Conservation (phyloP, 768 basidiomycete genomes). For the Leucosporidium yakuticum region DNA sequence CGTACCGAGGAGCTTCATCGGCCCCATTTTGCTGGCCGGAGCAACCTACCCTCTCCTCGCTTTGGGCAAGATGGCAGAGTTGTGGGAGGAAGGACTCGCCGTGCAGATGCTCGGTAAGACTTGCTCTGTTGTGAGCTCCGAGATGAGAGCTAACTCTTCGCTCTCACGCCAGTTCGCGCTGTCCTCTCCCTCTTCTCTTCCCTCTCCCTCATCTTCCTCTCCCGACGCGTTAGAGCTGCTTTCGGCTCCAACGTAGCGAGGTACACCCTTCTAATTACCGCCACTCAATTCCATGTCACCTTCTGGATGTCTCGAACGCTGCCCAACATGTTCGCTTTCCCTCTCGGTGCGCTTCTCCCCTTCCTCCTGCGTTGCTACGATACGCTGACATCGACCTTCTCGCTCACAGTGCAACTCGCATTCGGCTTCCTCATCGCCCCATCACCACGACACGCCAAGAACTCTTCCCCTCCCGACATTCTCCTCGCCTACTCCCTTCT, state of each 20-base stretch:
- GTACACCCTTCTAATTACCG: constrained; percentile 63
- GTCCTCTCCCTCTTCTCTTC: constrained; percentile 64
- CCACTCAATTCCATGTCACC: constrained; percentile 80
- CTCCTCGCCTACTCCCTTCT: constrained; percentile 46
- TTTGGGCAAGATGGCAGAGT: constrained; percentile 47
- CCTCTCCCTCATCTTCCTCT: constrained; percentile 57
- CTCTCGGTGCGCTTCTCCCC: constrained; percentile 54
- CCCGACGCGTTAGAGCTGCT: constrained; percentile 57
- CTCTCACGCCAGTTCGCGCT: constrained; percentile 57
- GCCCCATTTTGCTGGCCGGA: constrained; percentile 64
- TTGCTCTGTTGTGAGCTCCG: not conserved
- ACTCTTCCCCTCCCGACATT: not conserved
- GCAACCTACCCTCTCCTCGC: constrained; percentile 52
- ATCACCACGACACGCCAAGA: constrained; percentile 23
- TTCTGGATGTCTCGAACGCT: constrained; percentile 92
- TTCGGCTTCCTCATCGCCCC: constrained; percentile 18
- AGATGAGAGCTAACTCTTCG: not conserved
- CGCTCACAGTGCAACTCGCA: constrained; percentile 30
- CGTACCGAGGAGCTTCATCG: constrained; percentile 80
- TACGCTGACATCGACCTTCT: not conserved
- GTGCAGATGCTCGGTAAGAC: constrained; percentile 64
- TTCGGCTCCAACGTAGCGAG: constrained; percentile 59
- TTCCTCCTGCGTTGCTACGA: constrained; percentile 8
- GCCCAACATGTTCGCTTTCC: constrained; percentile 87
- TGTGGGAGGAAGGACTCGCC: constrained; percentile 56